These are phyloP conservation scores for Penicillium dipodomyicola DNA, from an alignment of 495 filamentous ascomycete species.

Conservation along the genomic window DNA sequence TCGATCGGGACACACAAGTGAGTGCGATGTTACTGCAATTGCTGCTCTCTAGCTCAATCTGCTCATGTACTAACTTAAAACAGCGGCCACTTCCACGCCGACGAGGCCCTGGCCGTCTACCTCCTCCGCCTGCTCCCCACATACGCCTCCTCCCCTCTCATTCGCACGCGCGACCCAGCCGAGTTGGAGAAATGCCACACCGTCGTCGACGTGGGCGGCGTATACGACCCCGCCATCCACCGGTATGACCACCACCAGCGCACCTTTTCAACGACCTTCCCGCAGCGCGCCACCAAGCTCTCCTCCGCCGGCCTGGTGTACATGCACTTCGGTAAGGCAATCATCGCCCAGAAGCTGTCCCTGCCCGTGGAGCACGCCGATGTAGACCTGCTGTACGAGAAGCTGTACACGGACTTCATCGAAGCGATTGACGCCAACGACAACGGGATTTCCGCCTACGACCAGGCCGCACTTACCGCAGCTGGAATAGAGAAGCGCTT, in stretches of 20 bases:
- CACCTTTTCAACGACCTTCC: conserved; percentile 76
- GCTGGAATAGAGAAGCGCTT: conserved; percentile 76
- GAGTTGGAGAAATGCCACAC: conserved; percentile 81
- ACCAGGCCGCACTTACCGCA: conserved; percentile 57
- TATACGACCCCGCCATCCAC: conserved; percentile 71
- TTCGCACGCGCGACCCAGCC: conserved; percentile 82
- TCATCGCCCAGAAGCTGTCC: conserved; percentile 69
- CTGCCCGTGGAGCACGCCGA: conserved; percentile 60
- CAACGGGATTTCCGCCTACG: conserved; percentile 86
- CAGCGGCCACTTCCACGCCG: conserved; percentile 95
- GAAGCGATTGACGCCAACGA: conserved; percentile 97
- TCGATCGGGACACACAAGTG: conserved; percentile 87
- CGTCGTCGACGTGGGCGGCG: conserved; percentile 92
- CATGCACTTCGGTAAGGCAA: conserved; percentile 85
- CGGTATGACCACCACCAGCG: conserved; percentile 98
- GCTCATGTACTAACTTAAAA: conserved; percentile 11
- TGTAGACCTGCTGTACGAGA: conserved; percentile 73
- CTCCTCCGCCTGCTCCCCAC: conserved; percentile 86
- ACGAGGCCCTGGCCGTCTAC: conserved; percentile 96
- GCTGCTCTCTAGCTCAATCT: background rate
- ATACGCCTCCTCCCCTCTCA: conserved; percentile 69
- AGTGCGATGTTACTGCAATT: conserved; percentile 14
- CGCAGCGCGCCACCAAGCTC: conserved; percentile 77
- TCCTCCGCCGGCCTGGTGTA: conserved; percentile 91
- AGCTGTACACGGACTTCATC: conserved; percentile 90